Base-by-base conservation (phyloP, 345 rosid species). In the Murraya koenigii region DNA sequence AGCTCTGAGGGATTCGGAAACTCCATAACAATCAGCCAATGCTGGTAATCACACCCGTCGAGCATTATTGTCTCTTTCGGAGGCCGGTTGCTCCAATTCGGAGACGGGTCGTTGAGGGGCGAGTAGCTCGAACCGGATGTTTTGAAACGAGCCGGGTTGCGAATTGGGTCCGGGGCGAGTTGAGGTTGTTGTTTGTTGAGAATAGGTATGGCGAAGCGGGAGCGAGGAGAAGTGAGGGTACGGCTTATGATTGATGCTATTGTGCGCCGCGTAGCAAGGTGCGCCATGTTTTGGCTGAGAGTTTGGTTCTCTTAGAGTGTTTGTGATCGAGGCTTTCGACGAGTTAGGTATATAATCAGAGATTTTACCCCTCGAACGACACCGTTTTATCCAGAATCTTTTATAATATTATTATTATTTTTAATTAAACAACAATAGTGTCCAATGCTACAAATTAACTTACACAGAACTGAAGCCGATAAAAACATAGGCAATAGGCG, bases 1-100 rank as follows among this genome's bases (percentile, higher is more conserved):
- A 95, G 97, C 82, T 88, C 94, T 4, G 98, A 90, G 73, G 92
- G 95, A 20, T 78, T 76, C 0, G 88, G 84, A 78, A 94, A 96
- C 87, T 96, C 99, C 98, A 96, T 84, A 69, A 94, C 95, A 33
- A 94, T 89, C 71, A 96, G 97, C 97, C 99, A 96, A 71, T 94
- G 99, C 84, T 91, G 95, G 77, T 89, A 94, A 76, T 96, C 99
- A 69, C 99, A 96, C 32, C 97, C 98, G 66, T 94, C 99, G 2
- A 96, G 94, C 62, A 94, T 87, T 72, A 94, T 92, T 32, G 98
- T 90, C 84, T 96, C 98, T 67, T 94, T 94, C 0, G 99, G 97
- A 0, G 98, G 95, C 20, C 97, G 97, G 80, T 90, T 92, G 90
- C 92, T 91, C 94, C 95, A 96, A 81, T 92, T 94, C 0, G 97